phyloP scores from a whole-genome alignment of 2,329 filamentous ascomycete species.

The Aureobasidium sp. region DNA sequence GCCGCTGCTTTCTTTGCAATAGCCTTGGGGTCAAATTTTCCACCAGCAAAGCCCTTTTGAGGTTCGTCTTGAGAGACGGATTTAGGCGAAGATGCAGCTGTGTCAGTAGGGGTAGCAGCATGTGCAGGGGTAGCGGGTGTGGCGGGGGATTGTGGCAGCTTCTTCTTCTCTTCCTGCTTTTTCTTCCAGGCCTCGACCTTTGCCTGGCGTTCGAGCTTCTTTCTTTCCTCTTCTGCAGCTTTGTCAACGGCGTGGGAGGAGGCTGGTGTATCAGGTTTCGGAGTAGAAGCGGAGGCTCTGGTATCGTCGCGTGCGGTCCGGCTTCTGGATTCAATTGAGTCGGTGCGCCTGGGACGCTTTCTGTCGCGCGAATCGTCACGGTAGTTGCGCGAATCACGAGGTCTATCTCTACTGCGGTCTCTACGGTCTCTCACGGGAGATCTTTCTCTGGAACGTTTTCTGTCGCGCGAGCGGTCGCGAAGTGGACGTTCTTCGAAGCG shows the following conservation, averaged over 20 bases:
- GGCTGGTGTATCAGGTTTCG: constrained; percentile 27
- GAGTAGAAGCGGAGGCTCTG: constrained; percentile 39
- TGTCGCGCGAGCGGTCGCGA: constrained; percentile 56
- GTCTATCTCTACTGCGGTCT: constrained; percentile 54
- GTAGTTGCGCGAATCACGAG: constrained; percentile 63
- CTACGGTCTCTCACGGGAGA: constrained; percentile 29
- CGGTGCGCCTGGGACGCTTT: constrained; percentile 55
- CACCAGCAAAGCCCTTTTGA: constrained; percentile 54
- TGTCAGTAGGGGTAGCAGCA: constrained; percentile 17
- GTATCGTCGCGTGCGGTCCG: constrained; percentile 52
- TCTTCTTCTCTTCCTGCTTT: constrained; percentile 69
- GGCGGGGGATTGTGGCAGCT: constrained; percentile 36
- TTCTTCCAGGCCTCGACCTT: constrained; percentile 89
- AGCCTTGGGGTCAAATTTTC: constrained; percentile 77
- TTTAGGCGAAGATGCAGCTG: constrained; percentile 11
- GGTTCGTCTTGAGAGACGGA: constrained; percentile 31
- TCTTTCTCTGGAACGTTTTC: constrained; percentile 54
- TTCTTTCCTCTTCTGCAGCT: constrained; percentile 58
- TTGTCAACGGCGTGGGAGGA: constrained; percentile 29
- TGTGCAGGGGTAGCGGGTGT: constrained; percentile 1
- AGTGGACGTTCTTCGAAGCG: constrained; percentile 26
- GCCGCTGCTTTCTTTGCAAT: constrained; percentile 71
- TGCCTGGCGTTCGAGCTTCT: constrained; percentile 59
- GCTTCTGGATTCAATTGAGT: constrained; percentile 61
- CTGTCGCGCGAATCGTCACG: constrained; percentile 67